Conservation (phyloP, 768 basidiomycete species). For the Kwoniella bestiolae region DNA sequence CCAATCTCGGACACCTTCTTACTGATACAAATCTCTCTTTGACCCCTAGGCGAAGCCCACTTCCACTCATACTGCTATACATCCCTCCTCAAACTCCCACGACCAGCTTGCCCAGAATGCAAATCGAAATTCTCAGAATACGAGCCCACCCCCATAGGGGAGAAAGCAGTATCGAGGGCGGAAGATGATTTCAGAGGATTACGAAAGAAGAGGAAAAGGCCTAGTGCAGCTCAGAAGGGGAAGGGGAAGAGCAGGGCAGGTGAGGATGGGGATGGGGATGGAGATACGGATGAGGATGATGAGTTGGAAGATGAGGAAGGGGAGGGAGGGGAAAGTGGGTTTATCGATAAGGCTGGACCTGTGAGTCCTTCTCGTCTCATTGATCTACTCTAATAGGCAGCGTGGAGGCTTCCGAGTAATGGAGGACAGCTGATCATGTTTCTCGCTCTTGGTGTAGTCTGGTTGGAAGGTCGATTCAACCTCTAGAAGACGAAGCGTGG, state of each 20-base stretch:
- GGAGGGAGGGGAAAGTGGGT: conserved; percentile 10
- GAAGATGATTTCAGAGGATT: conserved; percentile 33
- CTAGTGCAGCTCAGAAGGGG: not conserved
- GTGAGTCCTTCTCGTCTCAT: conserved; percentile 8
- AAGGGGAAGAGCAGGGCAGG: conserved; percentile 18
- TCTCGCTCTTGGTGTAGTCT: not conserved
- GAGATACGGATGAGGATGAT: conserved; percentile 18
- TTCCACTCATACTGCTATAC: conserved; percentile 46
- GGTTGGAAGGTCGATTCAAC: conserved; percentile 7
- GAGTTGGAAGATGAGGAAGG: conserved; percentile 33
- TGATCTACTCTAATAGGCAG: too few relatives aligned
- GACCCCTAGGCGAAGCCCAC: conserved; percentile 38
- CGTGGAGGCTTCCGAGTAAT: not conserved
- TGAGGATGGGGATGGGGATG: conserved; percentile 26
- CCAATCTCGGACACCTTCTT: not conserved
- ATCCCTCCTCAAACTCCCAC: conserved; percentile 12
- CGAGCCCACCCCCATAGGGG: conserved; percentile 39
- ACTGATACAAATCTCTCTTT: not conserved
- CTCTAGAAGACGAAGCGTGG: conserved; percentile 20
- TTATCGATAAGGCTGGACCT: conserved; percentile 19
- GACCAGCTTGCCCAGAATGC: conserved; percentile 40
- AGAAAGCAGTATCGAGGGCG: conserved; percentile 35
- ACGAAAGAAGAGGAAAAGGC: conserved; percentile 30
- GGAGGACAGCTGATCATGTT: not conserved
- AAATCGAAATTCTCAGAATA: conserved; percentile 22